Conservation (phyloP, 2,329 filamentous ascomycete genomes). For the Cytospora piceae region DNA sequence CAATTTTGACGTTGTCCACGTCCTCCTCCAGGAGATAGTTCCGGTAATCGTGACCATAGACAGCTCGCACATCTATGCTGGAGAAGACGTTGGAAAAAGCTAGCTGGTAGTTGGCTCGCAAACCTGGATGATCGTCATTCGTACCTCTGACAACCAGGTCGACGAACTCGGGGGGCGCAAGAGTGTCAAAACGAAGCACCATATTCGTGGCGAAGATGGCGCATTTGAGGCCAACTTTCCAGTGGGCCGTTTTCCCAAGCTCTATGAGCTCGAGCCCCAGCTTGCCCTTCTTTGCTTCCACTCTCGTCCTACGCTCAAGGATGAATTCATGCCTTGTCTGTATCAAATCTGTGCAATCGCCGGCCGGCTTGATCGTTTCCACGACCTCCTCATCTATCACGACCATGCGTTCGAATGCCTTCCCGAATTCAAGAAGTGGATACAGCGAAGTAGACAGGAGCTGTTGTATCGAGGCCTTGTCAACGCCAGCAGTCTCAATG, state of each 20-base stretch:
- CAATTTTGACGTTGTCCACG: slow-evolving; percentile 74
- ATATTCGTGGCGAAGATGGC: slow-evolving; percentile 89
- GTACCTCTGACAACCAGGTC: slow-evolving; percentile 81
- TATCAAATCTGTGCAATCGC: slow-evolving; percentile 66
- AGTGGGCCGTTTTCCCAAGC: slow-evolving; percentile 79
- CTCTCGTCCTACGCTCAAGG: slow-evolving; percentile 70
- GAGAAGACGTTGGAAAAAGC: slow-evolving; percentile 78
- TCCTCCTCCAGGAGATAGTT: slow-evolving; percentile 86
- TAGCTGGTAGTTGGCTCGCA: slow-evolving; percentile 80
- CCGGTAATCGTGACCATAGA: slow-evolving; percentile 84
- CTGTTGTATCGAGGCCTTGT: slow-evolving; percentile 93
- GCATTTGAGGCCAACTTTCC: slow-evolving; percentile 92
- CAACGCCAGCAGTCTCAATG: slow-evolving; percentile 85
- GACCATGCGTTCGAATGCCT: slow-evolving; percentile 83
- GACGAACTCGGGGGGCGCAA: slow-evolving; percentile 81
- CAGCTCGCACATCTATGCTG: slow-evolving; percentile 83
- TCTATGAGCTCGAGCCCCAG: slow-evolving; percentile 82
- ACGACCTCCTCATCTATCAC: slow-evolving; percentile 75
- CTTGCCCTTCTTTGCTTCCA: slow-evolving; percentile 81
- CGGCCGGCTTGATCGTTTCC: slow-evolving; percentile 69
- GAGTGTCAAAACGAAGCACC: slow-evolving; percentile 86
- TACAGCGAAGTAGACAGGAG: slow-evolving; percentile 81
- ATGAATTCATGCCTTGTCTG: slow-evolving; percentile 73
- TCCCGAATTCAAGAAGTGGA: slow-evolving; percentile 88
- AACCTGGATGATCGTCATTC: slow-evolving; percentile 86